These are phyloP conservation scores for Fistulifera solaris DNA, from an alignment of 108 stramenopile genomes.

Conservation along the genomic window DNA sequence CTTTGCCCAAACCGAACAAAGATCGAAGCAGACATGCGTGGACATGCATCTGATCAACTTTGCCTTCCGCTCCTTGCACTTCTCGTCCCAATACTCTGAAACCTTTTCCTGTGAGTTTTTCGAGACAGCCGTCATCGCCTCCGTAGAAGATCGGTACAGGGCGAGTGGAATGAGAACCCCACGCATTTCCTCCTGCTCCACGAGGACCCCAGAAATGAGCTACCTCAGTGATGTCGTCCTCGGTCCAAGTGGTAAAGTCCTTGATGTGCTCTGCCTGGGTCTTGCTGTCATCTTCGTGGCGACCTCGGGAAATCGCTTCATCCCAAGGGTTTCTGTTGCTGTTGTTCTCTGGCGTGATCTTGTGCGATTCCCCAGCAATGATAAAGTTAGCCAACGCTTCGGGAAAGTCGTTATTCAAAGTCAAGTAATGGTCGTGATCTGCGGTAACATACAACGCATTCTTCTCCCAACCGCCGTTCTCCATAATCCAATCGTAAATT, in stretches of 20 bases:
- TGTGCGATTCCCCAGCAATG: constrained; percentile 32
- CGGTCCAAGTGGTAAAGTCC: constrained; percentile 47
- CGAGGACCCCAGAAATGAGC: constrained; percentile 43
- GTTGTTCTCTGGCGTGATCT: constrained; percentile 44
- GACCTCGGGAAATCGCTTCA: constrained; percentile 22
- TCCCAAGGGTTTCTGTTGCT: constrained; percentile 36
- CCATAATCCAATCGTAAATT: constrained; percentile 36
- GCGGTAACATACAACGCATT: constrained; percentile 55
- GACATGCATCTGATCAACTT: constrained; percentile 44
- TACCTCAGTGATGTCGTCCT: constrained; percentile 32
- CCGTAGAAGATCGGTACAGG: constrained; percentile 29
- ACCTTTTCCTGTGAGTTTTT: constrained; percentile 26
- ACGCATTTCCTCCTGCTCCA: constrained; percentile 51
- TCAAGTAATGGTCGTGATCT: constrained; percentile 57
- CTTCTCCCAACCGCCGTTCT: constrained; percentile 50
- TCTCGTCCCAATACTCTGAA: constrained; percentile 32
- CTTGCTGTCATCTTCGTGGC: constrained; percentile 31
- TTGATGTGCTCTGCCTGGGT: constrained; percentile 30
- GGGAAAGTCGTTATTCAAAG: constrained; percentile 36
- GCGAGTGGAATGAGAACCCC: constrained; percentile 51
- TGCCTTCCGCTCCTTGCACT: constrained; percentile 24
- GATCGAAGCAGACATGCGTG: constrained; percentile 38
- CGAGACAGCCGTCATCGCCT: constrained; percentile 44
- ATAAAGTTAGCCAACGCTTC: constrained; percentile 36
- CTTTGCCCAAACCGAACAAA: constrained; percentile 15